Percentiles rank a stretch among this genome's conserved stretches.
Conservation (phyloP, 179 eudicot species). For the Pouteria campechiana region DNA sequence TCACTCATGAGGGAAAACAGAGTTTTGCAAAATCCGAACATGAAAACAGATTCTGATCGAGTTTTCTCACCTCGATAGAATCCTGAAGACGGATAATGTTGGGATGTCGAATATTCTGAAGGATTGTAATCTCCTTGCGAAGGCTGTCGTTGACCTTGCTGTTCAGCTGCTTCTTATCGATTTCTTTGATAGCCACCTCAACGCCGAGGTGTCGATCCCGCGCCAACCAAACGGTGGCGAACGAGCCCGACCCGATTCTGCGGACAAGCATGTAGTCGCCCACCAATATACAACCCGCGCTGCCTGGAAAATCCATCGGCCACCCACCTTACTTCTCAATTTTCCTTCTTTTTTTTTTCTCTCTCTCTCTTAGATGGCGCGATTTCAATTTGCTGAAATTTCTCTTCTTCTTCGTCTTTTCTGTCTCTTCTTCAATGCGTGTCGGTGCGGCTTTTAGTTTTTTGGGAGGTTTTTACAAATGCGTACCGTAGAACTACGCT, state of each 20-base stretch:
- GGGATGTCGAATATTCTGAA: conserved; percentile 32
- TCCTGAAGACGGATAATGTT: conserved; percentile 45
- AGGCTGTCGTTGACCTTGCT: conserved; percentile 18
- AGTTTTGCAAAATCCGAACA: background rate
- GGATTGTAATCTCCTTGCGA: conserved; percentile 44
- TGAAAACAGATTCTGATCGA: background rate
- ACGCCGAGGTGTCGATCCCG: conserved; percentile 25
- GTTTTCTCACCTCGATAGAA: conserved; percentile 43
- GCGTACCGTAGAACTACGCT: no score
- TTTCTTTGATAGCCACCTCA: conserved; percentile 49
- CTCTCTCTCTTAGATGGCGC: no score
- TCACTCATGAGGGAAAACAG: background rate
- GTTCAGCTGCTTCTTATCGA: conserved; percentile 39
- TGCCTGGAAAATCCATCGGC: no score
- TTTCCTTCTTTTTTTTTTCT: no score
- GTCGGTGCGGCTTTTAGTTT: no score
- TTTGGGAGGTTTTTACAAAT: no score
- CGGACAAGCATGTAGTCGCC: conserved; percentile 39
- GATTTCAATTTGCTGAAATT: no score
- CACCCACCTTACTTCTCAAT: no score
- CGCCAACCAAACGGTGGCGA: conserved; percentile 43
- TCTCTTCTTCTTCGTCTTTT: no score
- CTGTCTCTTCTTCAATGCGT: no score
- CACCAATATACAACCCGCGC: conserved; percentile 8
- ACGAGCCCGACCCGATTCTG: conserved; percentile 46